phyloP scores from a whole-genome alignment of 805 yeast genomes.

The Saccharomycodes ludwigii region DNA sequence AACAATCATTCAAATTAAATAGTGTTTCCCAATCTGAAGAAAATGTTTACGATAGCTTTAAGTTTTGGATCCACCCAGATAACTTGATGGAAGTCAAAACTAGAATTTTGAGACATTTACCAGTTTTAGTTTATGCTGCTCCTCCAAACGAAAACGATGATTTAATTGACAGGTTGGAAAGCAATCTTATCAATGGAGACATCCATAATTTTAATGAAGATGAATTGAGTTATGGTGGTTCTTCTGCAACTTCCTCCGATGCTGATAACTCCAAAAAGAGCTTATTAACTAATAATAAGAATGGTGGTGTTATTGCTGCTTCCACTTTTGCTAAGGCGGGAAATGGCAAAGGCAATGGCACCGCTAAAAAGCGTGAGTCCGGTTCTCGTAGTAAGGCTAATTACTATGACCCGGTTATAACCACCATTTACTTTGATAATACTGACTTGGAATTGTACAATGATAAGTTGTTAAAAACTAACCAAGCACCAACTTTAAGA shows the following conservation, averaged over 20 bases:
- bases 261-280: background rate
- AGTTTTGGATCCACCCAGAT: conserved; percentile 97
- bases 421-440: conserved; percentile 82
- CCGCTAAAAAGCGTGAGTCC: conserved; percentile 18
- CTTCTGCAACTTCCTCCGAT: background rate
- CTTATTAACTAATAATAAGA: background rate
- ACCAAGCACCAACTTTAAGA: conserved; percentile 63
- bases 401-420: conserved; percentile 65
- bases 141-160: conserved; percentile 24
- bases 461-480: conserved; percentile 60
- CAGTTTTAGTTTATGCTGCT: conserved; percentile 65
- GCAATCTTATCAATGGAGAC: conserved; percentile 16
- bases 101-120: conserved; percentile 84
- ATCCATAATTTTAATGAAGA: background rate
- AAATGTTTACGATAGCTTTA: conserved; percentile 46
- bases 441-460: conserved; percentile 74
- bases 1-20: conserved; percentile 25
- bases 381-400: conserved; percentile 20
- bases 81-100: conserved; percentile 95
- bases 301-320: conserved; percentile 12
- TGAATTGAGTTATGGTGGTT: background rate
- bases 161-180: conserved; percentile 16
- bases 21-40: conserved; percentile 22
- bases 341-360: conserved; percentile 35
- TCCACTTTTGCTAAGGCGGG: conserved; percentile 26